phyloP scores from a whole-genome alignment of 164 flowering plant genomes.

The Malania oleifera region DNA sequence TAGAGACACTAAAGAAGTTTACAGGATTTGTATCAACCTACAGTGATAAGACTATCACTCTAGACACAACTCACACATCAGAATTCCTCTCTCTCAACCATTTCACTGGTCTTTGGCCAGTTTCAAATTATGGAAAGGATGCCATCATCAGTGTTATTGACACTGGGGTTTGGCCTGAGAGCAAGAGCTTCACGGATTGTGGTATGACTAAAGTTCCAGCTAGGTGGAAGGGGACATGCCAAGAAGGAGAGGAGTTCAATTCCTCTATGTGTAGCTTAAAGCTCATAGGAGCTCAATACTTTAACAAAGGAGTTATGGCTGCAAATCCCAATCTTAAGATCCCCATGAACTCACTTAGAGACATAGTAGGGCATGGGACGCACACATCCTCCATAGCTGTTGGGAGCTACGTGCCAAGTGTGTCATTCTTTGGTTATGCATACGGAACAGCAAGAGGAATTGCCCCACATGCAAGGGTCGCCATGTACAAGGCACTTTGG shows the following conservation, averaged over 20 bases:
- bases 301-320: conserved; percentile 41
- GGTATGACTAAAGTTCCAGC: conserved; percentile 47
- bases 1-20: conserved; percentile 19
- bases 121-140: conserved; percentile 42
- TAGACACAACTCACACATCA: conserved; percentile 50
- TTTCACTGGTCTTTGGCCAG: conserved; percentile 43
- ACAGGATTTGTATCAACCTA: conserved; percentile 35
- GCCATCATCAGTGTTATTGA: conserved; percentile 65
- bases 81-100: conserved; percentile 44
- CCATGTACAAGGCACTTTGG: conserved; percentile 51
- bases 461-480: conserved; percentile 49
- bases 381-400: conserved; percentile 59
- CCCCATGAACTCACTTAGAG: conserved; percentile 44
- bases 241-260: conserved; percentile 39
- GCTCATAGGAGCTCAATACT: conserved; percentile 62
- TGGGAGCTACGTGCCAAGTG: conserved; percentile 42
- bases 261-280: conserved; percentile 52
- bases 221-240: conserved; percentile 59
- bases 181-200: conserved; percentile 45
- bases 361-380: conserved; percentile 54
- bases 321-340: conserved; percentile 20
- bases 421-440: conserved; percentile 46
- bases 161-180: conserved; percentile 71
- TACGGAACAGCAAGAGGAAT: conserved; percentile 51
- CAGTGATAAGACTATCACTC: conserved; percentile 21